A percentile compares a stretch with the other conserved stretches of the same genome.
Evolutionary conservation across 2,329 filamentous ascomycete genomes (phyloP).

Genomic region (Venturia pyrina): DNA sequence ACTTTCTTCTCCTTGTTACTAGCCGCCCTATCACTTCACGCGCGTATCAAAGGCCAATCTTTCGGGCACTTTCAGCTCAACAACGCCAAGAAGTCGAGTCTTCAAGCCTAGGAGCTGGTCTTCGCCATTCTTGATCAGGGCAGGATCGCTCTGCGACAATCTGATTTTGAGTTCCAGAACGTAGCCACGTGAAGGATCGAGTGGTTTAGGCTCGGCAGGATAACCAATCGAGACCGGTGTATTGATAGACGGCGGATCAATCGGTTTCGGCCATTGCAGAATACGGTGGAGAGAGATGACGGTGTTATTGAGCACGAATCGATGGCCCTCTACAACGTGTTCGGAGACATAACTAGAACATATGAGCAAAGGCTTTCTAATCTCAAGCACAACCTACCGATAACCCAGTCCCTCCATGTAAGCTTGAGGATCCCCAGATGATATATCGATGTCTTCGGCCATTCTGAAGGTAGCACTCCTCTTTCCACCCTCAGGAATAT

Average conservation of each 20-base stretch:
- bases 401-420: constrained; percentile 45
- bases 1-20: not conserved
- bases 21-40: constrained; percentile 35
- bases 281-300: constrained; percentile 47
- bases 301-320: constrained; percentile 48
- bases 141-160: constrained; percentile 45
- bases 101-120: constrained; percentile 46
- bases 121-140: constrained; percentile 43
- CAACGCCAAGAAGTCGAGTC: constrained; percentile 44
- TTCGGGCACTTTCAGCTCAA: constrained; percentile 48
- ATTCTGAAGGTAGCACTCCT: constrained; percentile 44
- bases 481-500: constrained; percentile 39
- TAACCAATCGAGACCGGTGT: constrained; percentile 26
- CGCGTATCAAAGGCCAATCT: constrained; percentile 50
- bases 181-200: constrained; percentile 49
- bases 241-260: constrained; percentile 15
- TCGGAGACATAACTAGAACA: constrained; percentile 43
- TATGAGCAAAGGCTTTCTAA: constrained; percentile 10
- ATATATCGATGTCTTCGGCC: constrained; percentile 38
- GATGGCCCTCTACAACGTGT: constrained; percentile 46
- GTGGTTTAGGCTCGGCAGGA: constrained; percentile 35
- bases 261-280: constrained; percentile 34
- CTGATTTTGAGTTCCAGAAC: constrained; percentile 48
- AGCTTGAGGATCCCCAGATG: constrained; percentile 38
- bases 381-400: constrained; percentile 33